A percentile compares a stretch with the other conserved stretches of the same genome.
phyloP scores from a whole-genome alignment of 805 yeast genomes.

The Kodamaea sagamina region DNA sequence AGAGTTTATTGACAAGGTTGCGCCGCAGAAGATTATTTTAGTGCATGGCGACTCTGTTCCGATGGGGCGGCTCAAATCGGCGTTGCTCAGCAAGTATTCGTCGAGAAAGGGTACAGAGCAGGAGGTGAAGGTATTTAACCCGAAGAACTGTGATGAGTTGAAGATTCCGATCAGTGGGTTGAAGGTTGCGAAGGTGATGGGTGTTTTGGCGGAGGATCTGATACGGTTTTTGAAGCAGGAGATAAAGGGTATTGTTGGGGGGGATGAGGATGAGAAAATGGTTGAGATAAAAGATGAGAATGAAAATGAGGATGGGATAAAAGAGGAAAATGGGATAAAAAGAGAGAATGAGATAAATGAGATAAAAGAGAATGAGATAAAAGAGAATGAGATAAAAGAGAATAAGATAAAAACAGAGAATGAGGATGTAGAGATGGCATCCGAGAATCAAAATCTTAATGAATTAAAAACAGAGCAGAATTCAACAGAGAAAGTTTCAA shows the following conservation, averaged over 20 bases:
- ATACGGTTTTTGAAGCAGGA: slow-evolving; percentile 45
- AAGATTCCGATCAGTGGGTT: slow-evolving; percentile 77
- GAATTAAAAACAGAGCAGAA: no score
- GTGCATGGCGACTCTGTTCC: slow-evolving; percentile 98
- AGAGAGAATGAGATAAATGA: slow-evolving; percentile 9
- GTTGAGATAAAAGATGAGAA: slow-evolving; percentile 28
- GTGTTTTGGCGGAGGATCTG: slow-evolving; percentile 51
- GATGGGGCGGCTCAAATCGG: slow-evolving; percentile 97
- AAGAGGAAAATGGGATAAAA: slow-evolving; percentile 17
- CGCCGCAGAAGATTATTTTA: slow-evolving; percentile 80
- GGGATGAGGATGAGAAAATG: slow-evolving; percentile 39
- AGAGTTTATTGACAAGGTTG: slow-evolving; percentile 83
- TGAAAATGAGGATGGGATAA: slow-evolving; percentile 15
- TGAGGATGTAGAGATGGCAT: slow-evolving; percentile 2
- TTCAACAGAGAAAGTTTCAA: no score
- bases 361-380: slow-evolving; percentile 4
- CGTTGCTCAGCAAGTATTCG: slow-evolving; percentile 82
- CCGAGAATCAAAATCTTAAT: no score
- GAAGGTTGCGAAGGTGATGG: slow-evolving; percentile 75
- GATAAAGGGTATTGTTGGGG: slow-evolving; percentile 56
- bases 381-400: slow-evolving; percentile 6
- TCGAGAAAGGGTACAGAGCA: slow-evolving; percentile 80
- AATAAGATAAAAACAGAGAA: slow-evolving; percentile 1
- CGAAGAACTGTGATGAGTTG: slow-evolving; percentile 84
- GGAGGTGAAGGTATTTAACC: slow-evolving; percentile 89